Base-by-base conservation (phyloP, 495 filamentous ascomycete genomes). In the Corynascus novoguineensis region DNA sequence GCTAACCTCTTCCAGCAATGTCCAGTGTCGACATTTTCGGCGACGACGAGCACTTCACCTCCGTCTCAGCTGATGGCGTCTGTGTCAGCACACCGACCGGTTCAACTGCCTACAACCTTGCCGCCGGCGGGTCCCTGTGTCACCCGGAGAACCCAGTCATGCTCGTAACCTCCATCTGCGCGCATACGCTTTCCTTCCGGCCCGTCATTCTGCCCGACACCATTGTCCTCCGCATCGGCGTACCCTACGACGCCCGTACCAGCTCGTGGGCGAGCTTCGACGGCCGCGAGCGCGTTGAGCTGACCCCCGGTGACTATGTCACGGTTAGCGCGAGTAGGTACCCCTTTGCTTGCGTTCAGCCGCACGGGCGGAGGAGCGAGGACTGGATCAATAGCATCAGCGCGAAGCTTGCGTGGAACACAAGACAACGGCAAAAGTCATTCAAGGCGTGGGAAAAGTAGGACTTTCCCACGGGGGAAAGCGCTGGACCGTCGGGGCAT, bases 121-220 rank as follows among this genome's bases (percentile, higher is more conserved):
- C 92, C 0, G 93, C 95, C 14, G 95, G 95, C 12, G 93, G 93
- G 17, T 93, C 90, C 5, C 82, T 98, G 22, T 96, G 92, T 57
- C 93, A 98, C 63, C 93, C 93, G 0, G 95, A 97, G 55, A 97
- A 97, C 67, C 93, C 93, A 0, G 91, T 97, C 40, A 95, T 98
- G 69, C 84, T 98, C 2, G 82, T 98, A 3, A 96, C 92, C 0
- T 88, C 92, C 29, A 97, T 98, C 50, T 96, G 92, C 67, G 90
- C 93, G 15, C 93, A 98, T 71, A 97, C 95, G 0, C 79, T 98
- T 9, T 95, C 89, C 12, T 98, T 97, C 79, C 83, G 93, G 1
- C 93, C 93, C 7, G 91, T 98, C 66, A 92, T 98, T 58, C 78
- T 98, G 1, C 92, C 92, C 8, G 93, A 98, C 65, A 96, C 91